phyloP scores from a whole-genome alignment of 2,329 filamentous ascomycete genomes.

The Neonectria faginata region DNA sequence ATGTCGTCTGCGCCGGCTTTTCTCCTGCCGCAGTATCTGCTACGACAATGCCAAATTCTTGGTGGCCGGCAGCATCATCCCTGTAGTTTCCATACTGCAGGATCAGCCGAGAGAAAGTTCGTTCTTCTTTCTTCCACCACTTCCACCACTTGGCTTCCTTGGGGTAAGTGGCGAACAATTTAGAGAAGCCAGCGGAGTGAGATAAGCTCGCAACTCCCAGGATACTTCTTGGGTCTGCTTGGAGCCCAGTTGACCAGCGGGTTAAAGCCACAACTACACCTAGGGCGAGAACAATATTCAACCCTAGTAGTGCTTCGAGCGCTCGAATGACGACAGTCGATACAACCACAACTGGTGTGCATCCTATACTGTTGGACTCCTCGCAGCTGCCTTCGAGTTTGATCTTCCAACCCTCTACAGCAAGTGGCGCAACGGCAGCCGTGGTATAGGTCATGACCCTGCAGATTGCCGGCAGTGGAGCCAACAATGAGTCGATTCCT shows the following conservation, averaged over 20 bases:
- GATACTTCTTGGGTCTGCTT: conserved; percentile 14
- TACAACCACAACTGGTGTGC: conserved; percentile 6
- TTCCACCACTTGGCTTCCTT: conserved; percentile 2
- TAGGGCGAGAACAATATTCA: conserved; percentile 11
- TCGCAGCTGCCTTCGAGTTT: conserved; percentile 7
- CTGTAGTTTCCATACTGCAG: conserved; percentile 9
- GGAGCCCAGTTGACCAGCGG: conserved; percentile 12
- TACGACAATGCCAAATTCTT: conserved; percentile 12
- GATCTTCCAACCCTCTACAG: conserved; percentile 14
- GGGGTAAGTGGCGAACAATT: not conserved
- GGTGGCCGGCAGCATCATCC: not conserved
- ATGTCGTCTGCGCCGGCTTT: not conserved
- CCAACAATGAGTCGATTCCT: conserved; percentile 2
- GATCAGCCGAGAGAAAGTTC: not conserved
- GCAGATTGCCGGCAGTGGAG: conserved; percentile 9
- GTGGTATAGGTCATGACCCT: conserved; percentile 12
- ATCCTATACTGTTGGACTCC: conserved; percentile 4
- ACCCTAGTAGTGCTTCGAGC: conserved; percentile 1
- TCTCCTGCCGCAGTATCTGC: not conserved
- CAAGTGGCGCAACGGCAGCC: conserved; percentile 4
- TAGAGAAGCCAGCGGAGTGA: not conserved
- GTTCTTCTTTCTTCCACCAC: conserved; percentile 4
- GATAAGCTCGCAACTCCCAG: conserved; percentile 10
- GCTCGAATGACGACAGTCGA: conserved; percentile 4
- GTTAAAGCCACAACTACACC: not conserved